Evolutionary conservation across 768 basidiomycete genomes (phyloP), one percentile per base, ranked within the genome.

Genomic region (Kwoniella pini): DNA sequence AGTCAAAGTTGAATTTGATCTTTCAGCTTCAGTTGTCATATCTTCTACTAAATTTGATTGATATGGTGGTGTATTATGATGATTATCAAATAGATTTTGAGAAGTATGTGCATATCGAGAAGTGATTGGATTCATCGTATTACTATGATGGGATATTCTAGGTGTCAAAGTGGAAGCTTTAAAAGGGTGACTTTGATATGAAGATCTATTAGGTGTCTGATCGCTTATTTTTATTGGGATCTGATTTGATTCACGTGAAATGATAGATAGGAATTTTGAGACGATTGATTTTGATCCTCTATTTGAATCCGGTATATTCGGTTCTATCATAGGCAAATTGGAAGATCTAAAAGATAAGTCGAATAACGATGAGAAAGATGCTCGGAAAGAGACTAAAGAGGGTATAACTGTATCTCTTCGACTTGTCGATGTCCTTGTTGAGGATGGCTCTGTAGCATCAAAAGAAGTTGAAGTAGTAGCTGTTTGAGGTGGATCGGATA

Each of bases 331-430:
- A n/a, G 48, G 48, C 2, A 50, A 17, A 19, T 50, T 30, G 30
- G 48, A 50, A 0, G 28, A 15, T 50, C 48, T 30, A 30, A 50
- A 50, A 9, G 48, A 50, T 30, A 50, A 24, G n/a, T 50, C 3
- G 48, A 50, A 50, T 33, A 50, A n/a, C 15, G 48, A 50, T 15
- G 48, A 17, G 2, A 50, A 33, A 19, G 48, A 50, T 17, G 48
- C 48, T 33, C 48, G 27, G 48, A 50, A 50, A n/a, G 48, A 50
- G 17, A 28, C 48, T 6, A 50, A 31, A 19, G 48, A 50, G 17
- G 48, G 48, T 12, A 50, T 50, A 21, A 50, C 48, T 30, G 48
- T 50, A 50, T 50, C 48, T 50, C 48, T 12, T n/a, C 48, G 27
- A 31, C 30, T 50, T 3, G 15, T 31, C 19, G 48, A 31, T n/a